phyloP scores from a whole-genome alignment of 495 filamentous ascomycete genomes.

The Platismatia glauca region DNA sequence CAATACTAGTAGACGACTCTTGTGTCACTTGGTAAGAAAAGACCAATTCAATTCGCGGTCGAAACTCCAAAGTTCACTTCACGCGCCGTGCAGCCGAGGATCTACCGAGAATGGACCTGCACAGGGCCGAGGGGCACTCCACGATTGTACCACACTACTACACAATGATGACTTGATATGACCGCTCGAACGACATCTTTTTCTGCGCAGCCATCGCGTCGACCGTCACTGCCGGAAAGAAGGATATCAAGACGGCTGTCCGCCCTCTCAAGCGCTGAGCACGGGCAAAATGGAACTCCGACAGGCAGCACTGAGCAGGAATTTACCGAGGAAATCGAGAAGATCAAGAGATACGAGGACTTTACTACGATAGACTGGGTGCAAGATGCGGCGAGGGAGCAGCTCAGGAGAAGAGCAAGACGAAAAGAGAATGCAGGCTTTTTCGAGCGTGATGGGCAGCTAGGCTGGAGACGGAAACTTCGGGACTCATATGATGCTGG shows the following conservation, averaged over 20 bases:
- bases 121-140: not conserved
- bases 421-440: slow-evolving; percentile 65
- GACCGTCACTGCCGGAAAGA: slow-evolving; percentile 47
- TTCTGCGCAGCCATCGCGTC: slow-evolving; percentile 41
- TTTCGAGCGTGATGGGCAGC: slow-evolving; percentile 60
- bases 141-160: not conserved
- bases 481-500: slow-evolving; percentile 90
- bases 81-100: slow-evolving; percentile 1
- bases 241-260: slow-evolving; percentile 63
- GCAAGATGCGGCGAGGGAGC: slow-evolving; percentile 89
- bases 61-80: not conserved
- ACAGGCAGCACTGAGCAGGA: slow-evolving; percentile 40
- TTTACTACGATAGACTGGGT: slow-evolving; percentile 99
- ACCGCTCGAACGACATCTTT: slow-evolving; percentile 53
- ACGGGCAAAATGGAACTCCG: slow-evolving; percentile 43
- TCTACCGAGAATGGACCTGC: not conserved
- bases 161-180: slow-evolving; percentile 43
- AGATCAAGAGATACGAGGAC: slow-evolving; percentile 96
- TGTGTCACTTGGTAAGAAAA: not conserved
- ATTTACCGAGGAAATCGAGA: slow-evolving; percentile 88
- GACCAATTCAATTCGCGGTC: not conserved
- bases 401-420: slow-evolving; percentile 66
- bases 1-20: not conserved
- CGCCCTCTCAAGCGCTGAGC: slow-evolving; percentile 56
- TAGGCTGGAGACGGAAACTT: slow-evolving; percentile 75